These are phyloP conservation scores for Phialocephala subalpina DNA, from an alignment of 2,329 filamentous ascomycete species.

Conservation along the genomic window DNA sequence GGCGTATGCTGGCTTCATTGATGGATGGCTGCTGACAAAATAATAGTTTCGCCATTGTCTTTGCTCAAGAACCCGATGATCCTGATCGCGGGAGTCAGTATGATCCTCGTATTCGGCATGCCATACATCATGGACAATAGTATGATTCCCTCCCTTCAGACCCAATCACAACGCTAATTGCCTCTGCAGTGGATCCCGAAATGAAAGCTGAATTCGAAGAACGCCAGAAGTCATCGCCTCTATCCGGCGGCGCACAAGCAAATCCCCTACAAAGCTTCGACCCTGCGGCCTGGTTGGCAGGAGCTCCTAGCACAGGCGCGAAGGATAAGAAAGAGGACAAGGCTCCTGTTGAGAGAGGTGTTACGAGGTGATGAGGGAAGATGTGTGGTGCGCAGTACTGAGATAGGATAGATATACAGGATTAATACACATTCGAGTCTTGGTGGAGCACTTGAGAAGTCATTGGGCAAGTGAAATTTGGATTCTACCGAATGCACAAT, in stretches of 20 bases:
- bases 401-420: too few species aligned
- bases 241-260: slow-evolving; percentile 62
- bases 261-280: slow-evolving; percentile 68
- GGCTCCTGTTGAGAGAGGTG: slow-evolving; percentile 33
- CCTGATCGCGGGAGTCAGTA: slow-evolving; percentile 83
- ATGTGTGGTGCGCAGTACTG: too few species aligned
- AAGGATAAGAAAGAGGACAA: slow-evolving; percentile 38
- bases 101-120: slow-evolving; percentile 89
- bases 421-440: not conserved
- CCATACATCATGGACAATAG: slow-evolving; percentile 96
- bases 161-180: slow-evolving; percentile 5
- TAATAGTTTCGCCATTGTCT: slow-evolving; percentile 77
- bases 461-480: too few species aligned
- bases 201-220: slow-evolving; percentile 92
- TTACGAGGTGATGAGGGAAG: slow-evolving; percentile 33
- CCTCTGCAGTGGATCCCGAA: slow-evolving; percentile 87
- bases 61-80: slow-evolving; percentile 98
- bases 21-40: not conserved
- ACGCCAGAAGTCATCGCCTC: slow-evolving; percentile 79
- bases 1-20: not conserved
- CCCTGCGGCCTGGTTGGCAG: slow-evolving; percentile 73
- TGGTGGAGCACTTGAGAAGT: too few species aligned
- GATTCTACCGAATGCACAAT: too few species aligned
- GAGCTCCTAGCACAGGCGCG: slow-evolving; percentile 41
- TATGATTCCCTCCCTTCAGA: slow-evolving; percentile 56